Base-by-base conservation (phyloP, 2,329 filamentous ascomycete species). In the Alternaria tenuissima region DNA sequence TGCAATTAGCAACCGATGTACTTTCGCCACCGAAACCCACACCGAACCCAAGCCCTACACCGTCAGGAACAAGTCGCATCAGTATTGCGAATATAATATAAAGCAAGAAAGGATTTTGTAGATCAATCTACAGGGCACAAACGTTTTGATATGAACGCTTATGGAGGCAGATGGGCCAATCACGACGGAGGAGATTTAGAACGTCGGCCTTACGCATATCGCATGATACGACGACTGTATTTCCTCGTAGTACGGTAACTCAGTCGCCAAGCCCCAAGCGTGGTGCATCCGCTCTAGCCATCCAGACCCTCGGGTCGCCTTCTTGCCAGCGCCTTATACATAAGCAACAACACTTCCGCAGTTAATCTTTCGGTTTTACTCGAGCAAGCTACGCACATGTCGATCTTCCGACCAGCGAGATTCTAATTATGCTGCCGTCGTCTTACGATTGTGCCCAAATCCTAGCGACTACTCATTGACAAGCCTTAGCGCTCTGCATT, bases 41-140 rank as follows among this genome's bases (percentile, higher is more conserved):
- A 20, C 52, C 72, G 4, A 51, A 61, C n/a, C 59, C 69, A 20
- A 69, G 62, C 62, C 74, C 64, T 57, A 71, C 65, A 52, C 67
- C 61, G 62, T 80, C 68, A 76, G 83, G 69, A 76, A 83, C 75
- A 75, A 77, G 74, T 43, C 74, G 79, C 16, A 81, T 81, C 55
- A 81, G 79, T 60, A 81, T 81, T 61, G 79, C 79, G 36, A 81
- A 81, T 52, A 81, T 81, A 49, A 81, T 81, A 55, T 78, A 46
- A 72, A 28, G 55, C 24, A 28, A n/a, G 28, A 55, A 43, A 26
- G 22, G 38, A 43, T 11, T 18, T 16, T 36, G 22, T 16, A 22
- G 12, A 48, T 52, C 11, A 30, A 12, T 34, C 22, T 46, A 38
- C 26, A 18, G 36, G 32, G 34, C 32, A 48, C 22, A 38, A 24